Evolutionary conservation across 2,329 filamentous ascomycete genomes (phyloP).

Genomic region (Meredithiella fracta): DNA sequence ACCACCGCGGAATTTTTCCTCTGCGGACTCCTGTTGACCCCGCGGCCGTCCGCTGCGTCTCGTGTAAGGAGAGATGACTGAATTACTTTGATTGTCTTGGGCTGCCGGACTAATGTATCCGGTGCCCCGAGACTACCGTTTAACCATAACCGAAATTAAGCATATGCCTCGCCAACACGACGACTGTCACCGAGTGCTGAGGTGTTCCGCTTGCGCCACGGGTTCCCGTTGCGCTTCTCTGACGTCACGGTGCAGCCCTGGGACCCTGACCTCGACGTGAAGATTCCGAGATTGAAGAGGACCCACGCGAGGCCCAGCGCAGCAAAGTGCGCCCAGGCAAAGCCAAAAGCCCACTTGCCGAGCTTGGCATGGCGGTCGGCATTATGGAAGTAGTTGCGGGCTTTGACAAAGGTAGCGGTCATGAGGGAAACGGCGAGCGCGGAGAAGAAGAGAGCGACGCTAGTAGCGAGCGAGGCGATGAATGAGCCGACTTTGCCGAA

Average conservation of each 20-base stretch:
- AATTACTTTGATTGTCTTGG: neutral
- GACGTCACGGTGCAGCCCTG: constrained; percentile 20
- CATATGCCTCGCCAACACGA: constrained; percentile 56
- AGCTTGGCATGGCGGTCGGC: constrained; percentile 41
- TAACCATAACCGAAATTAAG: too few species aligned
- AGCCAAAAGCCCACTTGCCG: constrained; percentile 55
- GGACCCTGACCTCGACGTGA: constrained; percentile 21
- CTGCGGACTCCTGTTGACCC: neutral
- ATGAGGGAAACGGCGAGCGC: constrained; percentile 51
- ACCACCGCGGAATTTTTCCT: neutral
- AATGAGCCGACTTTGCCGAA: constrained; percentile 55
- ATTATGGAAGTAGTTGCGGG: constrained; percentile 46
- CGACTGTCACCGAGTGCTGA: constrained; percentile 30
- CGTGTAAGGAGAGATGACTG: neutral
- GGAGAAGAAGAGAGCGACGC: constrained; percentile 52
- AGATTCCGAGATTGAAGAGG: constrained; percentile 48
- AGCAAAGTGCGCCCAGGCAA: constrained; percentile 57
- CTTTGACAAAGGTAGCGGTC: constrained; percentile 54
- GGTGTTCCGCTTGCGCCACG: constrained; percentile 19
- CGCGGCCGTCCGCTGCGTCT: neutral
- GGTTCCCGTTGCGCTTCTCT: constrained; percentile 13
- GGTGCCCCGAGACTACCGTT: too few species aligned
- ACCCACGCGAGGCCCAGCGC: constrained; percentile 49
- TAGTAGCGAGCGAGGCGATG: constrained; percentile 41
- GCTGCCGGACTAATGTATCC: too few species aligned